These are phyloP conservation scores for Beauveria scarabaeidicola DNA, from an alignment of 2,329 filamentous ascomycete species.

Conservation along the genomic window DNA sequence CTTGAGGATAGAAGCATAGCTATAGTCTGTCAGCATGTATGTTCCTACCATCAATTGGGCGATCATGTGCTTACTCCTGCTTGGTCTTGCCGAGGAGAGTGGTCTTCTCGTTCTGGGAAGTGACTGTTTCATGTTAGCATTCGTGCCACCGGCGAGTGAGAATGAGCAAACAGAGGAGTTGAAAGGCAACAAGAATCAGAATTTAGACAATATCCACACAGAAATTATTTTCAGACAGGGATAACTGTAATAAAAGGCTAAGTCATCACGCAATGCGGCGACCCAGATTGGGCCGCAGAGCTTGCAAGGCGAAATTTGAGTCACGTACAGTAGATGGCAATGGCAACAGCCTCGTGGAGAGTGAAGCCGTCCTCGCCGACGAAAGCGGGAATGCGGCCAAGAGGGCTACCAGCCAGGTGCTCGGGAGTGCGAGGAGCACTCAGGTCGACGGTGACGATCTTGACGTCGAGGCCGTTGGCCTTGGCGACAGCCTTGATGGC, in stretches of 20 bases:
- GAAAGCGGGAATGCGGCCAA: slow-evolving; percentile 90
- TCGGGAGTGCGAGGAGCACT: slow-evolving; percentile 55
- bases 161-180: slow-evolving; percentile 19
- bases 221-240: slow-evolving; percentile 82
- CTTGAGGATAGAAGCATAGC: slow-evolving; percentile 90
- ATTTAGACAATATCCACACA: slow-evolving; percentile 88
- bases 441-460: slow-evolving; percentile 66
- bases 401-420: slow-evolving; percentile 77
- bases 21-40: slow-evolving; percentile 20
- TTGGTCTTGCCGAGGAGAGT: slow-evolving; percentile 99
- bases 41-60: not conserved
- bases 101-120: slow-evolving; percentile 99
- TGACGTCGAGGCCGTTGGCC: slow-evolving; percentile 90
- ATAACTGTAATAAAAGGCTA: slow-evolving; percentile 81
- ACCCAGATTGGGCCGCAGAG: slow-evolving; percentile 9
- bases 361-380: slow-evolving; percentile 84
- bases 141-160: slow-evolving; percentile 22
- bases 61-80: slow-evolving; percentile 64
- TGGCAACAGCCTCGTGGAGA: slow-evolving; percentile 84
- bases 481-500: slow-evolving; percentile 90
- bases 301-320: slow-evolving; percentile 9
- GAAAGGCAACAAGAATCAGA: slow-evolving; percentile 46
- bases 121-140: slow-evolving; percentile 54
- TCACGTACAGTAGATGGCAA: slow-evolving; percentile 92
- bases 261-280: slow-evolving; percentile 52